Conservation (phyloP, 768 basidiomycete genomes). For the Leucocoprinus leucothites region DNA sequence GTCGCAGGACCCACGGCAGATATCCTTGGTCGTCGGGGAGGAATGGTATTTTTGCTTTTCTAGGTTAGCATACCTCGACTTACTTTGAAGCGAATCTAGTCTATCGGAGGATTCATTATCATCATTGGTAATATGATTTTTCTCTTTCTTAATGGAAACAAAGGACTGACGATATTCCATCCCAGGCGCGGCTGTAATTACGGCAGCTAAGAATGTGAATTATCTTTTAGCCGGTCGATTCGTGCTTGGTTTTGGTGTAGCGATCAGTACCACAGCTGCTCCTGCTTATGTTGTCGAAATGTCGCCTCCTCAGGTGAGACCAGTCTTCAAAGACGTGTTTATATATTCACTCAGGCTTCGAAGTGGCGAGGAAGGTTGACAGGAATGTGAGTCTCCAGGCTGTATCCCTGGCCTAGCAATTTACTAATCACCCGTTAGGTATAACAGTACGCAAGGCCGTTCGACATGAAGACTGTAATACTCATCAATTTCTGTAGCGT, state of each 20-base stretch:
- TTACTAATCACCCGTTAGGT: conserved; percentile 19
- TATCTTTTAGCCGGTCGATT: conserved; percentile 54
- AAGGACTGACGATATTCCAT: not conserved
- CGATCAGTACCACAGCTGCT: conserved; percentile 40
- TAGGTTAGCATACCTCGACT: not conserved
- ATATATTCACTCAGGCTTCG: not conserved
- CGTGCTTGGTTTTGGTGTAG: conserved; percentile 52
- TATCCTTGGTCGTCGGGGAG: conserved; percentile 39
- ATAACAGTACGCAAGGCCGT: conserved; percentile 26
- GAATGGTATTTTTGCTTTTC: conserved; percentile 29
- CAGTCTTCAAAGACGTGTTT: not conserved
- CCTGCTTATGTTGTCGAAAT: conserved; percentile 55
- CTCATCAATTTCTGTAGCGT: conserved; percentile 25
- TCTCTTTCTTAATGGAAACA: not conserved
- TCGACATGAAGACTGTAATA: no score
- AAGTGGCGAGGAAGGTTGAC: conserved; percentile 50
- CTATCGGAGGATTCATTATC: conserved; percentile 36
- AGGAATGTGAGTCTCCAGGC: conserved; percentile 41
- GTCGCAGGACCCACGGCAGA: conserved; percentile 41
- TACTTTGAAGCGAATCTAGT: conserved; percentile 20
- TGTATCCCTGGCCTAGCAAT: conserved; percentile 9
- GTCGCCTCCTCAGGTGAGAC: conserved; percentile 47
- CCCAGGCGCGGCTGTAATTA: conserved; percentile 41
- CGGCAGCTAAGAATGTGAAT: conserved; percentile 36
- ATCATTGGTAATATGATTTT: conserved; percentile 26